Conservation (phyloP, 352 stramenopile genomes). For the Thraustotheca clavata region DNA sequence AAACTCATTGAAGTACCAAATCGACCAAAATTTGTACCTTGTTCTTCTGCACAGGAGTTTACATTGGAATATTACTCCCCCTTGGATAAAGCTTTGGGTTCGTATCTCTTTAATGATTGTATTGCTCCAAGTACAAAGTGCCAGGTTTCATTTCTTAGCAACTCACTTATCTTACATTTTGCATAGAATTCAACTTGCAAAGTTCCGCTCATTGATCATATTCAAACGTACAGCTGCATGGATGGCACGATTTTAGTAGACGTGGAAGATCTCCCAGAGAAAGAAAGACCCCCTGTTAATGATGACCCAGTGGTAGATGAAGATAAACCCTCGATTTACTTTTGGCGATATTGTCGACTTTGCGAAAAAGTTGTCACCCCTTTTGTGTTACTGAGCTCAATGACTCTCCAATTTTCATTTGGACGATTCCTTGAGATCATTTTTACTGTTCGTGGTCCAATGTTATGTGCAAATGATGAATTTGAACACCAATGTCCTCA, state of each 20-base stretch:
- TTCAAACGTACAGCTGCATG: slow-evolving; percentile 70
- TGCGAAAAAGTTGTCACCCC: slow-evolving; percentile 91
- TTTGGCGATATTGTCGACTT: slow-evolving; percentile 95
- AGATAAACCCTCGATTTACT: slow-evolving; percentile 75
- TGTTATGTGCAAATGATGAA: neutral
- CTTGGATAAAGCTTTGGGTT: slow-evolving; percentile 8
- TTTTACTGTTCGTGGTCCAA: slow-evolving; percentile 79
- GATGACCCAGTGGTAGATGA: neutral
- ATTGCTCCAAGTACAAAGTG: slow-evolving; percentile 57
- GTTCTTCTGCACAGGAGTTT: neutral
- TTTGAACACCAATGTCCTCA: neutral
- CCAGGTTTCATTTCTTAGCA: no score
- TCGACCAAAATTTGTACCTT: slow-evolving; percentile 8
- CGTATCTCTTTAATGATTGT: slow-evolving; percentile 20
- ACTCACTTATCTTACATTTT: neutral
- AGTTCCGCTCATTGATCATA: slow-evolving; percentile 71
- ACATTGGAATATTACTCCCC: slow-evolving; percentile 14
- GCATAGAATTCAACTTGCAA: slow-evolving; percentile 69
- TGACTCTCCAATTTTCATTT: slow-evolving; percentile 96
- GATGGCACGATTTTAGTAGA: slow-evolving; percentile 68
- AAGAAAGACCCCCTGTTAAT: slow-evolving; percentile 12
- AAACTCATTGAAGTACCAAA: slow-evolving; percentile 23
- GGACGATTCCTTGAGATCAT: slow-evolving; percentile 96
- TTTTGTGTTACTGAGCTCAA: slow-evolving; percentile 84
- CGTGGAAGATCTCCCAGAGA: slow-evolving; percentile 71